Base-by-base conservation (phyloP, 768 basidiomycete genomes). In the Rhizopogon vinicolor region DNA sequence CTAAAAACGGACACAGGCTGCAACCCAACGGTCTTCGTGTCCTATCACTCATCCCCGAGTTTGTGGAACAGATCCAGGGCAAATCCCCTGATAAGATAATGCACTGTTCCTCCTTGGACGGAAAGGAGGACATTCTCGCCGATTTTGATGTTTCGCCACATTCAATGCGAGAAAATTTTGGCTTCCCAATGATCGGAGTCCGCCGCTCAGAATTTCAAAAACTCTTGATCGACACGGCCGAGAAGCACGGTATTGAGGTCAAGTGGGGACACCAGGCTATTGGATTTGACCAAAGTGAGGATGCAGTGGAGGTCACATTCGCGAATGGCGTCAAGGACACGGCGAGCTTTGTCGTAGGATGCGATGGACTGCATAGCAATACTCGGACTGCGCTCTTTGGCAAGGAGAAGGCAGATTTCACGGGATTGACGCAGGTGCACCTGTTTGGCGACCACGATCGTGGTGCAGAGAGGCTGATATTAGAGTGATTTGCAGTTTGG, bases 301-400 rank as follows among this genome's bases (percentile, higher is more conserved):
- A 56, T 4, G 57, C 54, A 14, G 77, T 74, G 2, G 54, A 57
- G 5, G 75, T 73, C 10, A 59, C 42, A 4, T 73, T 78, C 56
- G 65, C 61, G 37, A 73, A 73, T 48, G 77, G 75, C 8, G 56
- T 56, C 19, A 63, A 53, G 44, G 74, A 71, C 43, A 67, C 59
- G 0, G 75, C 70, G 7, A 70, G 69, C 54, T 70, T 79, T 51
- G 68, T 77, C 4, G 67, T 77, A 8, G 77, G 76, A 19, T 75
- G 74, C 60, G 77, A 78, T 53, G 77, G 77, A 9, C 63, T 78
- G 55, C 77, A 78, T 57, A 74, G 74, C 57, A 68, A 63, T 50
- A 75, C 75, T 10, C 66, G 77, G 2, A 59, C 58, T 18, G 58
- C 65, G 10, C 61, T 78, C 13, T 75, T 76, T 52, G 76, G 76